These are phyloP conservation scores for Chaetomiaceae sp. DNA, from an alignment of 2,329 filamentous ascomycete species.

Conservation along the genomic window DNA sequence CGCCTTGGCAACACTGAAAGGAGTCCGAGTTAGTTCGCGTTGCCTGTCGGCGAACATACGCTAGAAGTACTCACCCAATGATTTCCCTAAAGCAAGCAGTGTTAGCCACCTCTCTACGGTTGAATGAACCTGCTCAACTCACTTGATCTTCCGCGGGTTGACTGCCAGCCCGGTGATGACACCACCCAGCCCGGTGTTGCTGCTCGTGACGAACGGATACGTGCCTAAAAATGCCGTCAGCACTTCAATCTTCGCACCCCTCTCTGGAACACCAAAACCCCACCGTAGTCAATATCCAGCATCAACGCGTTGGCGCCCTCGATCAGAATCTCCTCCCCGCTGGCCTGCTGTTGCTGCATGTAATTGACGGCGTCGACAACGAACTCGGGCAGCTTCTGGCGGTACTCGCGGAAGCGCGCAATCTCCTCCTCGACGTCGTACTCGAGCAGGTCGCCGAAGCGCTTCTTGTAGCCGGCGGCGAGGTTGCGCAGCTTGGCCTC, in stretches of 20 bases:
- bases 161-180: conserved; percentile 58
- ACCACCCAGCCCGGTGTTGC: conserved; percentile 54
- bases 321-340: conserved; percentile 55
- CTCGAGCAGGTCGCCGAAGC: conserved; percentile 50
- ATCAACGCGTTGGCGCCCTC: conserved; percentile 63
- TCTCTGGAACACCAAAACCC: conserved; percentile 2
- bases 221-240: conserved; percentile 21
- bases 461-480: conserved; percentile 57
- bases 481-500: conserved; percentile 59
- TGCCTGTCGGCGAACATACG: not conserved
- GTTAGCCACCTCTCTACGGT: conserved; percentile 1
- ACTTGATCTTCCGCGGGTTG: conserved; percentile 51
- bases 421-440: conserved; percentile 68
- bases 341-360: conserved; percentile 54
- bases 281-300: conserved; percentile 56
- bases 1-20: conserved; percentile 53
- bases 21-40: not conserved
- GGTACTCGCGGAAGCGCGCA: conserved; percentile 51
- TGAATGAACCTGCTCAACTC: not conserved
- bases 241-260: no score
- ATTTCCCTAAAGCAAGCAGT: conserved; percentile 33
- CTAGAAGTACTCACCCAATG: conserved; percentile 40
- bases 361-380: conserved; percentile 63
- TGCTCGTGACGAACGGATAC: conserved; percentile 45
- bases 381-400: conserved; percentile 51